Evolutionary conservation across 371 early-diverging fungal genomes (phyloP), one percentile per base, ranked within the genome.

Genomic region (Mortierella sp.): DNA sequence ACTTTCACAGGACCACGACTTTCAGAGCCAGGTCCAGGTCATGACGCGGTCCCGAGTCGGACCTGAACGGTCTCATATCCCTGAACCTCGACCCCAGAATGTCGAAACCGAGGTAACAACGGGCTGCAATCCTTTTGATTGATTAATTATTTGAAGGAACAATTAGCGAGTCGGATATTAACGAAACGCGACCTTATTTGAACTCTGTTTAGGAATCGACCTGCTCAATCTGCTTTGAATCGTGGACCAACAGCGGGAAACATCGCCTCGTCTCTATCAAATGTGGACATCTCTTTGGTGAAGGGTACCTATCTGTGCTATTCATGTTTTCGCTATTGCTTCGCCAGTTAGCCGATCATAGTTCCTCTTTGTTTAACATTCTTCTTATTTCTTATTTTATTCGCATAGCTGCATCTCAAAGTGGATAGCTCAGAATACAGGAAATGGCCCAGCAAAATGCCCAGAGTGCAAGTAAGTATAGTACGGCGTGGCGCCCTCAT

Each of bases 201-300:
- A n/a, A n/a, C n/a, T n/a, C n/a, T n/a, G n/a, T n/a, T 10, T 41
- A 80, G 78, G 84, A 83, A 52, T 83, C 84, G 19, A 79, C 70
- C 11, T 85, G 85, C 52, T 79, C 82, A 0, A 85, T 85, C 26
- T 85, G 85, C 41, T 81, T 81, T 37, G 85, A 85, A 22, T 41
- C 73, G 2, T 85, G 85, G 85, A 79, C 82, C 5, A 85, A 85
- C 64, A 76, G 77, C 14, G 85, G 85, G 6, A 31, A 16, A 9
- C 85, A 85, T 65, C 76, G 82, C 2, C 71, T 85, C 16, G 79
- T 79, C 19, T 78, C 82, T 24, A 79, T 81, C 65, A 85, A 81
- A 45, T 85, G 85, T 45, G 85, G 85, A 0, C 85, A 85, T 71
- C 82, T 85, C 41, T 85, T 76, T 72, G 85, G 85, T 26, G 79